phyloP scores from a whole-genome alignment of 1,284 basidiomycete species.

The Naganishia liquefaciens region DNA sequence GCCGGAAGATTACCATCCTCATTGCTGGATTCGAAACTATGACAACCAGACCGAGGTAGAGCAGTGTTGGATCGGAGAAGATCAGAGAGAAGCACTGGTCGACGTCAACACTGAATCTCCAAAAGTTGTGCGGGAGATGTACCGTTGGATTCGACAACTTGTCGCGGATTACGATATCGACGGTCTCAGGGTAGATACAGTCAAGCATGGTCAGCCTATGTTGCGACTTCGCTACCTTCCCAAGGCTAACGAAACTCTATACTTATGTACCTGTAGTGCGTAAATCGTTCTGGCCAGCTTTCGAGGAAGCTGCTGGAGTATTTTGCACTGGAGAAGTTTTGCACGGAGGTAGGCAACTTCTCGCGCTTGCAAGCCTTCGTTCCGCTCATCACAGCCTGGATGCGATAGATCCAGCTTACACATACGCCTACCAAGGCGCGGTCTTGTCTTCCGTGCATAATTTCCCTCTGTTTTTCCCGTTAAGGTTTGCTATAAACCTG shows the following conservation, averaged over 20 bases:
- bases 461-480: slow-evolving; percentile 60
- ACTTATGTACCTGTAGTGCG: slow-evolving; percentile 42
- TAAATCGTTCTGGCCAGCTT: slow-evolving; percentile 57
- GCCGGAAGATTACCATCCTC: slow-evolving; percentile 52
- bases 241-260: neutral
- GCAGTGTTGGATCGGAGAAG: slow-evolving; percentile 47
- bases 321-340: slow-evolving; percentile 57
- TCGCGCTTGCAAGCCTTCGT: neutral
- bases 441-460: slow-evolving; percentile 60
- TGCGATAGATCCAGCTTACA: slow-evolving; percentile 45
- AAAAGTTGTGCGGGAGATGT: slow-evolving; percentile 49
- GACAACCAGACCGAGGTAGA: slow-evolving; percentile 54
- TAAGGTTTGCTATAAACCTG: slow-evolving; percentile 43
- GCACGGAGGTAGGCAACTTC: slow-evolving; percentile 48
- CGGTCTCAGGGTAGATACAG: slow-evolving; percentile 56
- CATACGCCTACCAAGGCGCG: slow-evolving; percentile 51
- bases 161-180: slow-evolving; percentile 54
- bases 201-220: slow-evolving; percentile 50
- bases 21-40: slow-evolving; percentile 53
- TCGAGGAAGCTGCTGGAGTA: slow-evolving; percentile 53
- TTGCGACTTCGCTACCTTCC: neutral
- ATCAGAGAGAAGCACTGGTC: slow-evolving; percentile 42
- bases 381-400: too few relatives aligned
- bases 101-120: slow-evolving; percentile 57
- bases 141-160: slow-evolving; percentile 53